A percentile compares a stretch with the other conserved stretches of the same genome.
Conservation (phyloP, 306 rosid species). For the Heteromeles arbutifolia region DNA sequence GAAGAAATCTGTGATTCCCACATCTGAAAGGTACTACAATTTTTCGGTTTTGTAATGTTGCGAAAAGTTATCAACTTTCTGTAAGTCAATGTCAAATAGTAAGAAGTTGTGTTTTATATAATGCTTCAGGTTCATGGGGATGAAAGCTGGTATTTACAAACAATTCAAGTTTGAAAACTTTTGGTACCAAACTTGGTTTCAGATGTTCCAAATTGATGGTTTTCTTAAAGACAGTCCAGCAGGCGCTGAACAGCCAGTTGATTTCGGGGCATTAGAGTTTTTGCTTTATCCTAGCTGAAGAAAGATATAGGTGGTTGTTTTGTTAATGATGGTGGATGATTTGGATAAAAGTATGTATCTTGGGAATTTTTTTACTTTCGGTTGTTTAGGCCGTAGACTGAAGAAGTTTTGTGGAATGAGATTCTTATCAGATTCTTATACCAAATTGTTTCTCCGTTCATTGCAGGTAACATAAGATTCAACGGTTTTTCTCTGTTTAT, state of each 20-base stretch:
- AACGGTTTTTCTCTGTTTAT: no score
- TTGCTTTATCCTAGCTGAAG: no score
- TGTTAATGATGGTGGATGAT: no score
- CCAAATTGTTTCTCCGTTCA: no score
- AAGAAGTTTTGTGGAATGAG: no score
- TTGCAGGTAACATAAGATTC: no score
- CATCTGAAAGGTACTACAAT: constrained; percentile 59
- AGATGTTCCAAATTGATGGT: constrained; percentile 39
- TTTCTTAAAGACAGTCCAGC: constrained; percentile 13
- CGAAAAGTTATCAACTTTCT: background rate
- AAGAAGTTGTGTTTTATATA: constrained; percentile 5
- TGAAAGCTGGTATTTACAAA: constrained; percentile 79
- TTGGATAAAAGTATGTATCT: no score
- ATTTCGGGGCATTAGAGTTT: constrained; percentile 36
- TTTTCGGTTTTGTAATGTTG: background rate
- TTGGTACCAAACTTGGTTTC: constrained; percentile 59
- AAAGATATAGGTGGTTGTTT: no score
- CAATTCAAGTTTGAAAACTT: constrained; percentile 53
- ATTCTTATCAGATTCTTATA: no score
- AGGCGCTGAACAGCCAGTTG: constrained; percentile 15
- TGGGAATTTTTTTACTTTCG: no score
- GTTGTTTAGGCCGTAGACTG: no score
- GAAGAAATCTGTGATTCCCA: constrained; percentile 27
- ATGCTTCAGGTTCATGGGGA: constrained; percentile 78
- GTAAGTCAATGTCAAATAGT: background rate